phyloP scores from a whole-genome alignment of 768 basidiomycete genomes.

The Tylopilus sp. region DNA sequence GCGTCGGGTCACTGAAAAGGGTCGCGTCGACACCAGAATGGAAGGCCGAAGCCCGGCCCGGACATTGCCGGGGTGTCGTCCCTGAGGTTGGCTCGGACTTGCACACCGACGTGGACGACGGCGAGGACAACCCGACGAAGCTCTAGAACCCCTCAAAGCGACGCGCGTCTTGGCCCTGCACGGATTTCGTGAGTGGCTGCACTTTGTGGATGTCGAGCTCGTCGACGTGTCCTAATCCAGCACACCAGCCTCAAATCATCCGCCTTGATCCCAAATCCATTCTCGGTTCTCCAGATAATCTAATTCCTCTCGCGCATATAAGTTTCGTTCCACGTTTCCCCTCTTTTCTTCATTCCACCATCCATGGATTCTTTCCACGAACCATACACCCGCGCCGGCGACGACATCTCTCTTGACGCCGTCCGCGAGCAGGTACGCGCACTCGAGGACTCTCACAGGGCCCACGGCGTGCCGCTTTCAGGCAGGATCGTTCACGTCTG shows the following conservation, averaged over 20 bases:
- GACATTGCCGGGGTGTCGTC: slow-evolving; percentile 11
- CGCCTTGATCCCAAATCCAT: slow-evolving; percentile 17
- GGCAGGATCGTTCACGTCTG: slow-evolving; percentile 91
- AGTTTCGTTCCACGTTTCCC: not conserved
- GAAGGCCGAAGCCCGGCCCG: slow-evolving; percentile 18
- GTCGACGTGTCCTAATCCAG: slow-evolving; percentile 25
- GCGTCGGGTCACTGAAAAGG: slow-evolving; percentile 6
- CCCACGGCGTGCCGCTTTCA: slow-evolving; percentile 69
- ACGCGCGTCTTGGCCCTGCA: not conserved
- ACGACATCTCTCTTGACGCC: slow-evolving; percentile 66
- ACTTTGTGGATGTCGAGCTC: not conserved
- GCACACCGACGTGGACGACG: not conserved
- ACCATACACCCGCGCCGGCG: slow-evolving; percentile 60
- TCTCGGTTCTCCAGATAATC: slow-evolving; percentile 29
- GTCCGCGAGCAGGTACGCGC: slow-evolving; percentile 68
- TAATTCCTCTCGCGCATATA: slow-evolving; percentile 19
- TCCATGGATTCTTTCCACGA: slow-evolving; percentile 72
- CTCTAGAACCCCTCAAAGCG: not conserved
- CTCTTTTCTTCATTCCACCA: slow-evolving; percentile 2
- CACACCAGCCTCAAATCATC: slow-evolving; percentile 23
- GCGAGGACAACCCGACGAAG: not conserved
- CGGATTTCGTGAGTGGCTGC: not conserved
- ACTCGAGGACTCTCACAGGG: slow-evolving; percentile 70
- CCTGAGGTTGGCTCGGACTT: not conserved
- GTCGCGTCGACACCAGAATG: slow-evolving; percentile 8